phyloP scores from a whole-genome alignment of 257 asterid genomes.

The Capsicum baccatum region DNA sequence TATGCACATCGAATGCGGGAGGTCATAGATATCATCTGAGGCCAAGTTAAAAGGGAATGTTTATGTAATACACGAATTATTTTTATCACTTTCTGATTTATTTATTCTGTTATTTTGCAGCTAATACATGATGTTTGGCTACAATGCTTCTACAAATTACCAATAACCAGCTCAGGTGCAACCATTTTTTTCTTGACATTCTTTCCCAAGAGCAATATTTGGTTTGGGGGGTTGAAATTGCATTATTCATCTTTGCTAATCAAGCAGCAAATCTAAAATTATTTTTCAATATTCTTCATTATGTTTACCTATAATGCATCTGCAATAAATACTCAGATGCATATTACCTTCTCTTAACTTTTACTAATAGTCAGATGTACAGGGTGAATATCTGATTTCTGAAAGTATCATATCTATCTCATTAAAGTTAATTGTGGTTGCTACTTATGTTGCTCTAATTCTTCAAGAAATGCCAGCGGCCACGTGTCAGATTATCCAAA shows the following conservation, averaged over 20 bases:
- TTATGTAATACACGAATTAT: not conserved
- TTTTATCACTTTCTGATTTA: not conserved
- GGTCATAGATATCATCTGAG: no score
- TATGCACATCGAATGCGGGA: no score
- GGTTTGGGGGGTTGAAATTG: constrained; percentile 18
- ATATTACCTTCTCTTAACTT: constrained; percentile 17
- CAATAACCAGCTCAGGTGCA: constrained; percentile 8
- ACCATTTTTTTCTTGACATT: constrained; percentile 23
- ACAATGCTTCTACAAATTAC: constrained; percentile 2
- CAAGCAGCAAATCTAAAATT: constrained; percentile 9
- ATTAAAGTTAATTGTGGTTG: not conserved
- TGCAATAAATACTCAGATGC: not conserved
- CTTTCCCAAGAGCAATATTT: constrained; percentile 5
- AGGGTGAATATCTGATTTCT: constrained; percentile 5
- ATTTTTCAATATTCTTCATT: constrained; percentile 3
- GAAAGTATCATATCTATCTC: constrained; percentile 18
- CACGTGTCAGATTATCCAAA: no score
- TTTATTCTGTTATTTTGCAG: constrained; percentile 15
- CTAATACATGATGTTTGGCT: not conserved
- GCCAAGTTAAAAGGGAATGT: no score
- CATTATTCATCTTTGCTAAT: constrained; percentile 19
- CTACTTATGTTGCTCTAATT: no score
- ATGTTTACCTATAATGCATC: constrained; percentile 22
- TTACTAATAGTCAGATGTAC: constrained; percentile 9
- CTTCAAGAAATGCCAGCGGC: no score